These are phyloP conservation scores for Scolecobasidium constrictum DNA, from an alignment of 2,329 filamentous ascomycete species.

Conservation along the genomic window DNA sequence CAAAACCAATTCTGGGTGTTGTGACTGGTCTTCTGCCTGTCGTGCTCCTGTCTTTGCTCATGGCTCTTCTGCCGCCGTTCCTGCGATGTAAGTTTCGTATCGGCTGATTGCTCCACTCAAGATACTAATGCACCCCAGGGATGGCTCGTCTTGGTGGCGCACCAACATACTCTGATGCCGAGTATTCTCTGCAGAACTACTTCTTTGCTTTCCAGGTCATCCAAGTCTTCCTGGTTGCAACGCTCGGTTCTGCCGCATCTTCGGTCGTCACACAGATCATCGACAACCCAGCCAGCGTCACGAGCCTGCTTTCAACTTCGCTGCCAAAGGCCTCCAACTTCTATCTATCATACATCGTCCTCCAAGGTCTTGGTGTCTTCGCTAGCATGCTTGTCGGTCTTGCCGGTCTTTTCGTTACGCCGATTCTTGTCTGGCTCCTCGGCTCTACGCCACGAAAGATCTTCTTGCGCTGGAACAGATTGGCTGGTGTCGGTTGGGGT, in stretches of 20 bases:
- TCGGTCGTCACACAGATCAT: slow-evolving; percentile 21
- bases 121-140: slow-evolving; percentile 13
- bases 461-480: slow-evolving; percentile 31
- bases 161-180: slow-evolving; percentile 32
- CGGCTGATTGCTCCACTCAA: background rate
- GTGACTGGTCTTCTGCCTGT: slow-evolving; percentile 35
- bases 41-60: slow-evolving; percentile 31
- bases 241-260: slow-evolving; percentile 25
- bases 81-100: slow-evolving; percentile 19
- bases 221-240: slow-evolving; percentile 31
- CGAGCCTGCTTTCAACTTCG: slow-evolving; percentile 22
- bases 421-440: slow-evolving; percentile 20
- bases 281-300: slow-evolving; percentile 20
- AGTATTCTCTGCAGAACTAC: slow-evolving; percentile 28
- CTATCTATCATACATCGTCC: slow-evolving; percentile 29
- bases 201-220: slow-evolving; percentile 30
- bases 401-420: slow-evolving; percentile 17
- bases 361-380: slow-evolving; percentile 23
- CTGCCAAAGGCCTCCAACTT: slow-evolving; percentile 29
- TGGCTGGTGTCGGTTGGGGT: slow-evolving; percentile 33
- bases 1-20: slow-evolving; percentile 29
- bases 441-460: slow-evolving; percentile 26
- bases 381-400: slow-evolving; percentile 19
- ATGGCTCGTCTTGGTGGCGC: slow-evolving; percentile 26
- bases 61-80: slow-evolving; percentile 34